Percentiles rank a stretch among this genome's conserved stretches.
Evolutionary conservation across 2,329 filamentous ascomycete species (phyloP).

Genomic region (Rutstroemia sp.): DNA sequence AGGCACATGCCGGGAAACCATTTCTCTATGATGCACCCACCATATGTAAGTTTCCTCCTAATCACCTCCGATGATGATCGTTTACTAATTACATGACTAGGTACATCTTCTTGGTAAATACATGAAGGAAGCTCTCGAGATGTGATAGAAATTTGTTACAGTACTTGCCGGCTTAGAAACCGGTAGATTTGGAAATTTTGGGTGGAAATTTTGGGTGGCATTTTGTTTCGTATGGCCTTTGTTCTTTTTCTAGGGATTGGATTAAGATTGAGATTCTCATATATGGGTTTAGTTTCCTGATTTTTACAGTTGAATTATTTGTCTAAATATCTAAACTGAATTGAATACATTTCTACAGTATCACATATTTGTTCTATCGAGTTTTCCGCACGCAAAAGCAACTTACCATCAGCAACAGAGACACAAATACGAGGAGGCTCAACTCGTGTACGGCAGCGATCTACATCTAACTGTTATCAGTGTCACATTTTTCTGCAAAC

Average conservation of each 20-base stretch:
- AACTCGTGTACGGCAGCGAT: too few species aligned
- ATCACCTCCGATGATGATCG: too few species aligned
- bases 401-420: too few species aligned
- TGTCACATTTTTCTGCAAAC: too few species aligned
- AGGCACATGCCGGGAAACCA: slow-evolving; percentile 16
- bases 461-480: too few species aligned
- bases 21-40: slow-evolving; percentile 21
- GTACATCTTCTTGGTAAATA: slow-evolving; percentile 4
- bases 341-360: neutral
- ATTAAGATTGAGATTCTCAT: too few species aligned
- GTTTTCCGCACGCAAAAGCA: neutral
- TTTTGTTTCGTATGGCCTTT: neutral
- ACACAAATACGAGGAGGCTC: too few species aligned
- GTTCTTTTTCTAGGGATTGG: neutral
- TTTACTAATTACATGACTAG: neutral
- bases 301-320: too few species aligned
- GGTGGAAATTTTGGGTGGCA: too few species aligned
- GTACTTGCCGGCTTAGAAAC: neutral
- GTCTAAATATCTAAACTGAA: neutral
- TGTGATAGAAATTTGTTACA: neutral
- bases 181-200: too few species aligned
- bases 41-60: slow-evolving; percentile 29
- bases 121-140: slow-evolving; percentile 6
- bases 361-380: neutral
- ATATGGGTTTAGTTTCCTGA: too few species aligned